A percentile compares a stretch with the other conserved stretches of the same genome.
phyloP scores from a whole-genome alignment of 2,329 filamentous ascomycete species.

The Chaetomiaceae sp. region DNA sequence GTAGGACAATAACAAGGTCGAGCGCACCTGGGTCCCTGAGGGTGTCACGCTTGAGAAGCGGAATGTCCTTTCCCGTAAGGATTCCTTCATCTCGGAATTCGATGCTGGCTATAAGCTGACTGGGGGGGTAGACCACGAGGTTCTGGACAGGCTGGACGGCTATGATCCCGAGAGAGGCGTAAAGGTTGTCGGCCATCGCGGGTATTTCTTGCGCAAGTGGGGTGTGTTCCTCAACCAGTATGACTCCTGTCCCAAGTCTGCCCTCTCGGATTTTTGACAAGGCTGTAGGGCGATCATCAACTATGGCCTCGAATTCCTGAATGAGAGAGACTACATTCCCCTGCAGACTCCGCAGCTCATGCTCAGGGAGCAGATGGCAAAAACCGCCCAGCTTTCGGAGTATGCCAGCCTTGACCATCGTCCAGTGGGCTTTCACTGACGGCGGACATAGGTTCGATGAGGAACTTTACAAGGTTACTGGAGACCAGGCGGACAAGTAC shows the following conservation, averaged over 20 bases:
- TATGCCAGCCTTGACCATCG: background rate
- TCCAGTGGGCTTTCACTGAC: background rate
- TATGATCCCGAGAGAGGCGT: conserved; percentile 91
- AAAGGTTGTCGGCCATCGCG: conserved; percentile 90
- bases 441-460: conserved; percentile 65
- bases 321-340: conserved; percentile 72
- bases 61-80: conserved; percentile 64
- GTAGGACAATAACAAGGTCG: conserved; percentile 72
- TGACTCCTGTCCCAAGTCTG: background rate
- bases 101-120: no score
- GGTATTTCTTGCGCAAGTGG: conserved; percentile 87
- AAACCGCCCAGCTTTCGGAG: conserved; percentile 93
- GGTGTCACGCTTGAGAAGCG: conserved; percentile 70
- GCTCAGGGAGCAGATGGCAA: conserved; percentile 92
- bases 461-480: conserved; percentile 94
- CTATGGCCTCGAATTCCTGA: conserved; percentile 88
- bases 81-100: no score
- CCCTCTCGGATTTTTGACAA: conserved; percentile 1
- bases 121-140: conserved; percentile 65
- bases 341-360: conserved; percentile 92
- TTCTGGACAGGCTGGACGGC: conserved; percentile 79
- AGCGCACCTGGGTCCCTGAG: conserved; percentile 77
- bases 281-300: conserved; percentile 75
- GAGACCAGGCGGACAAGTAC: conserved; percentile 83
- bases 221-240: conserved; percentile 52